Base-by-base conservation (phyloP, 192 early-diverging fungal species). In the Allomyces macrogynus region DNA sequence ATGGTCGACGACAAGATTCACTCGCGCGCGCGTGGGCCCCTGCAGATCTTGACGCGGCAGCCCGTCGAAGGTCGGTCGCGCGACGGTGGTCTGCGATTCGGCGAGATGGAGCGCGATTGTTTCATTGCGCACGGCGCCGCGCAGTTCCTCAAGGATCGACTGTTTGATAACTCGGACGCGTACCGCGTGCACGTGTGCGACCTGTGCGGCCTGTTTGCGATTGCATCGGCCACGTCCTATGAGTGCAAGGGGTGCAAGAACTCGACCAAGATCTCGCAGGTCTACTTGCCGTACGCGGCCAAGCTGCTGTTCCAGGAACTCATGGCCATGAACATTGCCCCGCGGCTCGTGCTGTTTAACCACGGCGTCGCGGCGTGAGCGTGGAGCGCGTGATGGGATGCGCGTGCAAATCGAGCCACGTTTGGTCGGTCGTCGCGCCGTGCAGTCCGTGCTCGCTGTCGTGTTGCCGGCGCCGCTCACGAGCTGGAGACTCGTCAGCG, bases 1-100 rank as follows among this genome's bases (percentile, higher is more conserved):
- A 99, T 99, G 96, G 96, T 99, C n/a, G 96, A 99, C 74, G 96
- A 99, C 74, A 99, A 99, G 84, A 97, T 99, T 70, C 96, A 99
- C 69, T 86, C 84, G 42, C 85, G 96, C 67, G 93, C 96, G 0
- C 82, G 94, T 71, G 96, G 96, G 0, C 96, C 96, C 23, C 83
- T 94, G 60, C 94, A 97, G 80, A 96, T 99, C 65, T 75, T 99
- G 69, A 97, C 94, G 14, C 80, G 96, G 49, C 96, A 99, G 70
- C 96, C 96, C 11, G 96, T 99, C 8, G 94, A 97, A 73, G 95
- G 96, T 75, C 84, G 96, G 69, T 86, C 89, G 62, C 81, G 96
- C 71, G 96, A 99, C 74, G 96, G 96, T 75, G 96, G 96, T 66
- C 72, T 99, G 71, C 93, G 96, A 71, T 99, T 99, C 74, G 96